phyloP scores from a whole-genome alignment of 345 rosid species.

The Gossypium mustelinum region DNA sequence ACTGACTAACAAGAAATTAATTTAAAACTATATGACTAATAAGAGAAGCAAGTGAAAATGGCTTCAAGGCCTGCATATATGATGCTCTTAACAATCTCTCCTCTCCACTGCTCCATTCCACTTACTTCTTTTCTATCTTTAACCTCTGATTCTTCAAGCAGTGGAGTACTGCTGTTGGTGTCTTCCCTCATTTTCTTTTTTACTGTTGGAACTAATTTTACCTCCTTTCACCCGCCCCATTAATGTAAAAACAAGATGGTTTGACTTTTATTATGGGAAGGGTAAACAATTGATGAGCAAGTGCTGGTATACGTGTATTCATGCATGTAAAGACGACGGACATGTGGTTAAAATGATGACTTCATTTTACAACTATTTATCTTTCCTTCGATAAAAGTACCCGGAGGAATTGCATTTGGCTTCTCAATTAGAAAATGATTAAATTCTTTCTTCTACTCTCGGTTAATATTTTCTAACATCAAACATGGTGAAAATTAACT shows the following conservation, averaged over 20 bases:
- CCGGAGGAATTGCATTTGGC: too few relatives aligned
- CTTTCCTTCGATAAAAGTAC: too few relatives aligned
- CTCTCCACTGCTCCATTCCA: background rate
- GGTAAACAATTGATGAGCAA: background rate
- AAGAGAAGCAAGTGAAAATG: constrained; percentile 23
- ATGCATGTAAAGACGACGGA: constrained; percentile 13
- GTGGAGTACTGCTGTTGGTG: background rate
- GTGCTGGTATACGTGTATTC: constrained; percentile 15
- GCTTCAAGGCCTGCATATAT: background rate
- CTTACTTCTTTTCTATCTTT: background rate
- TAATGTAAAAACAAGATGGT: background rate
- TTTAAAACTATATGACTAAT: too few relatives aligned
- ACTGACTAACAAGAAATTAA: too few relatives aligned
- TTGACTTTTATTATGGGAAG: background rate
- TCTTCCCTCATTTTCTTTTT: background rate
- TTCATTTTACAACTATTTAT: too few relatives aligned
- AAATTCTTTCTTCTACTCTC: too few relatives aligned
- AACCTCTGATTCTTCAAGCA: background rate
- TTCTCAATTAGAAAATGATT: too few relatives aligned
- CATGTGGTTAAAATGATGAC: background rate
- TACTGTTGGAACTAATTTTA: background rate
- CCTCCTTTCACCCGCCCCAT: background rate
- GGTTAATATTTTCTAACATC: too few relatives aligned
- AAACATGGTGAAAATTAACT: too few relatives aligned
- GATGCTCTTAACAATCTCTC: background rate